phyloP scores from a whole-genome alignment of 805 yeast species.

The Clavispora vitiphila region DNA sequence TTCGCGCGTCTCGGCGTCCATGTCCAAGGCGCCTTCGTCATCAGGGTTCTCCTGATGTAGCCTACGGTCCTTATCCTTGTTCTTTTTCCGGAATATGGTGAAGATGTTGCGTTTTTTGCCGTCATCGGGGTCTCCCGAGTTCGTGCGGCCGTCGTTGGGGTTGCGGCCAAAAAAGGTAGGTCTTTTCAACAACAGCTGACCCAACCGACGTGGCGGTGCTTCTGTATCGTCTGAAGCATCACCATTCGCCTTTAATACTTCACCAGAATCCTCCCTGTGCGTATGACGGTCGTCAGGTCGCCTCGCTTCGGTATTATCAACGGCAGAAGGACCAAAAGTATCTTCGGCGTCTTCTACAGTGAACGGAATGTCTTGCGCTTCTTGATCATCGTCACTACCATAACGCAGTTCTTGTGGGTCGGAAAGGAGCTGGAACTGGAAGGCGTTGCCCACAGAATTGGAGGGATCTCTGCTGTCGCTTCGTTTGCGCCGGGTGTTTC shows the following conservation, averaged over 20 bases:
- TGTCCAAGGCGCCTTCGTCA: constrained; percentile 14
- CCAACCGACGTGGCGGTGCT: not conserved
- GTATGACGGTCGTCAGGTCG: too few species aligned
- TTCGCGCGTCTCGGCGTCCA: constrained; percentile 27
- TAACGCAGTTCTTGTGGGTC: constrained; percentile 34
- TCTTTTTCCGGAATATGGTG: constrained; percentile 22
- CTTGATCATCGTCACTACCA: constrained; percentile 25
- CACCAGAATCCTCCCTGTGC: too few species aligned
- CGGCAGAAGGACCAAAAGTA: not conserved
- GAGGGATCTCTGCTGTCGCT: constrained; percentile 6
- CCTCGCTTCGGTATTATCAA: not conserved
- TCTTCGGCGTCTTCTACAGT: constrained; percentile 8
- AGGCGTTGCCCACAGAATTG: constrained; percentile 26
- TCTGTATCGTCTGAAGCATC: not conserved
- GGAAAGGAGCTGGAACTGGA: constrained; percentile 21
- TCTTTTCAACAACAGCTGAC: constrained; percentile 6
- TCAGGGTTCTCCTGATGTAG: constrained; percentile 11
- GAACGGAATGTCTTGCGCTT: constrained; percentile 17
- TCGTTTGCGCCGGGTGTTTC: not conserved
- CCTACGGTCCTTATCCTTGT: constrained; percentile 20
- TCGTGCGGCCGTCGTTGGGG: constrained; percentile 4
- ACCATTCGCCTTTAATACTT: too few species aligned
- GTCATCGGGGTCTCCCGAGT: constrained; percentile 12
- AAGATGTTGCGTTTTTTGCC: constrained; percentile 16
- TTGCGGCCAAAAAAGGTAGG: constrained; percentile 10